phyloP scores from a whole-genome alignment of 805 yeast species.

The Candida caryicola region DNA sequence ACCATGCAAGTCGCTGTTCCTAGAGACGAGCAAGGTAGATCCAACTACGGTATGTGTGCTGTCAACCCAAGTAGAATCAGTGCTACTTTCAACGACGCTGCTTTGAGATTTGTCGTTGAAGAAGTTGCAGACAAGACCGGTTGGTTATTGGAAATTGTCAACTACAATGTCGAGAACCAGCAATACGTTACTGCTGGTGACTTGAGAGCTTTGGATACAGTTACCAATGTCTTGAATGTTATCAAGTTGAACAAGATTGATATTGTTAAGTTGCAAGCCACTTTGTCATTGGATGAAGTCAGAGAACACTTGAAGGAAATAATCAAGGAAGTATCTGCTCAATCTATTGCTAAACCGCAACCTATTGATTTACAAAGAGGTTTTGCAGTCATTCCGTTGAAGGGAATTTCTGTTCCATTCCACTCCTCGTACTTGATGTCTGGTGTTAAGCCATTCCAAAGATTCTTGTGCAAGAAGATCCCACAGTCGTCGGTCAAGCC shows the following conservation, averaged over 20 bases:
- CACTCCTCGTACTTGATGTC: constrained; percentile 97
- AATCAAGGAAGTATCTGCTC: constrained; percentile 77
- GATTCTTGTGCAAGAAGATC: constrained; percentile 93
- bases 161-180: constrained; percentile 96
- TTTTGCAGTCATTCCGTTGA: constrained; percentile 95
- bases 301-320: constrained; percentile 85
- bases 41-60: constrained; percentile 99
- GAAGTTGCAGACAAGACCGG: constrained; percentile 78
- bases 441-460: constrained; percentile 98
- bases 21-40: constrained; percentile 90
- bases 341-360: constrained; percentile 85
- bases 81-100: constrained; percentile 86
- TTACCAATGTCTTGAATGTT: constrained; percentile 89
- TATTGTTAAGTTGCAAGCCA: constrained; percentile 79
- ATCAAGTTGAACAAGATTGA: constrained; percentile 93
- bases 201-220: constrained; percentile 87
- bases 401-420: constrained; percentile 99
- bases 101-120: constrained; percentile 89
- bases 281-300: constrained; percentile 82
- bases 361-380: constrained; percentile 98
- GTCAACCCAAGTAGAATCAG: constrained; percentile 94
- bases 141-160: constrained; percentile 97
- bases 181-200: constrained; percentile 99
- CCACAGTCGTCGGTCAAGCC: constrained; percentile 94
- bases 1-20: constrained; percentile 99